Percentiles rank a stretch among this genome's conserved stretches.
Conservation (phyloP, 2,329 filamentous ascomycete genomes). For the Beauveria asiatica region DNA sequence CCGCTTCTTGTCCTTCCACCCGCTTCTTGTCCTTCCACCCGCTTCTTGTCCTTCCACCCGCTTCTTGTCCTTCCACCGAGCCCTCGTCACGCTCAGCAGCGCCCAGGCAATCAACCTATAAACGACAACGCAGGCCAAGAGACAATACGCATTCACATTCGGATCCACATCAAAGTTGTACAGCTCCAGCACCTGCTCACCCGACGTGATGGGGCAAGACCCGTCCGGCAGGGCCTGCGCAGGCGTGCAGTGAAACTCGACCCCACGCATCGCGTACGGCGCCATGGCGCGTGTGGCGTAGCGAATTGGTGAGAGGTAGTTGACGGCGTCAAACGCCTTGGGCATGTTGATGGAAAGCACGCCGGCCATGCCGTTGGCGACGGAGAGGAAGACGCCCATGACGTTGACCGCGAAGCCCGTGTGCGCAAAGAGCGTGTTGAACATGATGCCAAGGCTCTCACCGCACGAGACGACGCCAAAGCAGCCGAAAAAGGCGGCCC, state of each 20-base stretch:
- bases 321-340: constrained; percentile 54
- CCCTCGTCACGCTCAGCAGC: constrained; percentile 46
- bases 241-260: constrained; percentile 56
- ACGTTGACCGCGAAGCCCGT: constrained; percentile 70
- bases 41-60: constrained; percentile 16
- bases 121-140: constrained; percentile 54
- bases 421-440: constrained; percentile 67
- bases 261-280: constrained; percentile 52
- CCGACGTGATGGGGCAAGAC: constrained; percentile 55
- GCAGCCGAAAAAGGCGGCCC: constrained; percentile 58
- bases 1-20: constrained; percentile 36
- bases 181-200: constrained; percentile 56
- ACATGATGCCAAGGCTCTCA: constrained; percentile 69
- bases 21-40: constrained; percentile 34
- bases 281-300: constrained; percentile 61
- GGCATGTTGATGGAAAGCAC: constrained; percentile 65
- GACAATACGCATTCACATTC: constrained; percentile 49
- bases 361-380: constrained; percentile 64
- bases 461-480: constrained; percentile 69
- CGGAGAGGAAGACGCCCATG: constrained; percentile 59
- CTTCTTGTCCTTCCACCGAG: constrained; percentile 36
- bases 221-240: constrained; percentile 52
- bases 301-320: constrained; percentile 63
- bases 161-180: constrained; percentile 59
- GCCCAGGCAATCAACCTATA: constrained; percentile 58